Base-by-base conservation (phyloP, 495 filamentous ascomycete species). In the Lasiosphaeria miniovina region DNA sequence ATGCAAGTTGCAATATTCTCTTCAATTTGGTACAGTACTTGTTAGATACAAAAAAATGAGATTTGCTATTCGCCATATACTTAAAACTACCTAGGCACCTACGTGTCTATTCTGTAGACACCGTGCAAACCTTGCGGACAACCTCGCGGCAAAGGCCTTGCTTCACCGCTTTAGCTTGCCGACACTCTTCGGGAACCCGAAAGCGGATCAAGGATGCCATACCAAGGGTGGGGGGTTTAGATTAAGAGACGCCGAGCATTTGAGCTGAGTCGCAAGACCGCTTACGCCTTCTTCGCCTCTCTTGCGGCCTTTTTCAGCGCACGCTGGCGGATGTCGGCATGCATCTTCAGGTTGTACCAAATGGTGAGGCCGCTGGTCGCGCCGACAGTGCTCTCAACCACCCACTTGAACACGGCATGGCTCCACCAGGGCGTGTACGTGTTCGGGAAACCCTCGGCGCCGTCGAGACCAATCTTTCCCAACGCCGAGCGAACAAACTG, bases 401-500 rank as follows among this genome's bases (percentile, higher is more conserved):
- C 85, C 88, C 90, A 99, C 65, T 93, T 90, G 85, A 96, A 87
- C 36, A 93, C 59, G 7, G 86, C 90, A 76, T 99, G 95, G 59
- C 82, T 88, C 91, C 91, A 97, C 73, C 87, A 96, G 9, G 95
- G 95, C 10, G 92, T 96, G 58, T 89, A 91, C 48, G 89, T 94
- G 73, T 87, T 88, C 17, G 86, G 84, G 68, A 88, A 87, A 11
- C 79, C 75, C 60, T 90, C 87, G 43, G 89, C 90, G 57, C 91
- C 86, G 64, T 82, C 85, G 49, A 86, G 76, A 6, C 93, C 93
- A 61, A 99, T 83, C 83, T 91, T 96, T 46, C 81, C 77, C 65
- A 99, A 77, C 6, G 87, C 85, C 3, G 88, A 76, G 60, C 82
- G 82, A 15, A 99, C 95, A 71, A 97, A 98, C 46, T 78, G 76